A percentile compares a stretch with the other conserved stretches of the same genome.
These are phyloP conservation scores for Pachysandra terminalis DNA, from an alignment of 164 flowering plant species.

Conservation along the genomic window DNA sequence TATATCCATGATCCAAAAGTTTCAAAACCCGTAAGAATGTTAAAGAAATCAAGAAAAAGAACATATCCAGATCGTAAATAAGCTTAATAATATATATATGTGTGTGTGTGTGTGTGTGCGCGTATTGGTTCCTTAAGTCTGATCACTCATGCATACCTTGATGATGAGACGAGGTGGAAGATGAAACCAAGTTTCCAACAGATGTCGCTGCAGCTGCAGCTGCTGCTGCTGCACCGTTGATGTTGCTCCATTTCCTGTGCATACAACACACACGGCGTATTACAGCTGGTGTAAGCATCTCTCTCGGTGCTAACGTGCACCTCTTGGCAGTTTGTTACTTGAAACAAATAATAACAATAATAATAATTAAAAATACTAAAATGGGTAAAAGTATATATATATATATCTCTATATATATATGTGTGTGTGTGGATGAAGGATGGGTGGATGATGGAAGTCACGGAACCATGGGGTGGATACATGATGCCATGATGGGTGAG, in stretches of 20 bases:
- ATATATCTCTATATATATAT: too few relatives aligned
- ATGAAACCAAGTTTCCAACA: slow-evolving; percentile 4
- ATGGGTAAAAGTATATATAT: slow-evolving; percentile 1
- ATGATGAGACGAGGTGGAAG: slow-evolving; percentile 8
- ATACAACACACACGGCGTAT: not conserved
- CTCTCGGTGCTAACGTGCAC: slow-evolving; percentile 5
- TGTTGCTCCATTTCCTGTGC: not conserved
- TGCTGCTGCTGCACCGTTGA: slow-evolving; percentile 10
- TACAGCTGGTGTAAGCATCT: slow-evolving; percentile 4
- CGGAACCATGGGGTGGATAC: too few relatives aligned
- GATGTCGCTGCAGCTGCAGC: slow-evolving; percentile 4
- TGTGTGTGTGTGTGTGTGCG: too few relatives aligned
- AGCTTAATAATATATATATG: too few relatives aligned
- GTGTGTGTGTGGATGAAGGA: not conserved
- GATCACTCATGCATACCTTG: slow-evolving; percentile 7
- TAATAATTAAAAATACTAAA: not conserved
- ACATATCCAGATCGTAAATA: not conserved
- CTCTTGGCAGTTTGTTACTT: not conserved
- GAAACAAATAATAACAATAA: not conserved
- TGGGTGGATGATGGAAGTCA: slow-evolving; percentile 7
- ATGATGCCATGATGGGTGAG: too few relatives aligned
- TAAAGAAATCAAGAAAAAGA: not conserved
- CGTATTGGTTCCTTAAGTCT: not conserved
- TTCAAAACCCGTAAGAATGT: not conserved
- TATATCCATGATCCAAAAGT: not conserved